Percentiles rank a stretch among this genome's conserved stretches.
These are phyloP conservation scores for Colletotrichum graminicola DNA, from an alignment of 2,329 filamentous ascomycete species.

Conservation along the genomic window DNA sequence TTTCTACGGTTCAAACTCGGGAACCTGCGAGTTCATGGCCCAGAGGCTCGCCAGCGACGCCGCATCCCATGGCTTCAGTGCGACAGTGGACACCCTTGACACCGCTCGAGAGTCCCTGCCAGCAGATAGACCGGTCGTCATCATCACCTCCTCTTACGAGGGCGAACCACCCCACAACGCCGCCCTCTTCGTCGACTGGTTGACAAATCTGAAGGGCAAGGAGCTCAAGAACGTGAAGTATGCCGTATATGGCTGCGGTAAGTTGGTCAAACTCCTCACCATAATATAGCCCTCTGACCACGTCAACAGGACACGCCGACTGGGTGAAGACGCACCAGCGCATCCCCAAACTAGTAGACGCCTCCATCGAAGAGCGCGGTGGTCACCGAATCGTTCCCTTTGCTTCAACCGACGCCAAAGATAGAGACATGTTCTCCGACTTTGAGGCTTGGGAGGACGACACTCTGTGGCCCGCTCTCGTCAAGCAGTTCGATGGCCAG, in stretches of 20 bases:
- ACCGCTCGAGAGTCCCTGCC: constrained; percentile 68
- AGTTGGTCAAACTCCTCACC: constrained; percentile 31
- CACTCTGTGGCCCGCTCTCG: constrained; percentile 63
- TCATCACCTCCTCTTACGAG: constrained; percentile 78
- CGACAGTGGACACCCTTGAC: constrained; percentile 67
- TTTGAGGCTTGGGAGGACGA: constrained; percentile 77
- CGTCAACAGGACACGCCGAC: constrained; percentile 54
- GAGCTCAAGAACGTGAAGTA: constrained; percentile 68
- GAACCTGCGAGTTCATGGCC: constrained; percentile 76
- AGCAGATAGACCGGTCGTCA: constrained; percentile 67
- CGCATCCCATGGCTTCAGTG: constrained; percentile 65
- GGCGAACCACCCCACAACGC: constrained; percentile 79
- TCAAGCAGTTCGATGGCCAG: constrained; percentile 65
- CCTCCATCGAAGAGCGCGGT: constrained; percentile 58
- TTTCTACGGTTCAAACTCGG: constrained; percentile 77
- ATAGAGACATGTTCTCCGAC: constrained; percentile 76
- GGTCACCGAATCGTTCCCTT: constrained; percentile 54
- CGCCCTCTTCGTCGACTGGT: constrained; percentile 73
- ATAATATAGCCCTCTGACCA: background rate
- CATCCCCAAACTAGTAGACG: constrained; percentile 73
- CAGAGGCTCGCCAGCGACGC: constrained; percentile 70
- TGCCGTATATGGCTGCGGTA: constrained; percentile 74
- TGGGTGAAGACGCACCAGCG: constrained; percentile 75
- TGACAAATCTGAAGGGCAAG: constrained; percentile 61
- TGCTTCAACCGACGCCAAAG: constrained; percentile 70